Percentiles rank a stretch among this genome's conserved stretches.
These are phyloP conservation scores for Taiozyma onychis DNA, from an alignment of 1,139 yeast species.

Conservation along the genomic window DNA sequence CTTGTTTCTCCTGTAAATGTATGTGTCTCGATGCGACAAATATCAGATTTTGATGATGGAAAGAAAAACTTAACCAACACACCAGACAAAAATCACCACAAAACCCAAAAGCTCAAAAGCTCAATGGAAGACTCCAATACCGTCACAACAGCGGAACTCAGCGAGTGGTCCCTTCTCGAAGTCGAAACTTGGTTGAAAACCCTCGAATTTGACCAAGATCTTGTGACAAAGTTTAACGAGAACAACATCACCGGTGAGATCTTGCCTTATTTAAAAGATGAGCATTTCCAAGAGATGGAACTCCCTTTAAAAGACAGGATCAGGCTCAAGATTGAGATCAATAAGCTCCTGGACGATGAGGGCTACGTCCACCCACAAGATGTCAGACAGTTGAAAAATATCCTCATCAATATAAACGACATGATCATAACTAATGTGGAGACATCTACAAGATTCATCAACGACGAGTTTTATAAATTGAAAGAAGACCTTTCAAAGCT, in stretches of 20 bases:
- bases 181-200: slow-evolving; percentile 20
- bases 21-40: no score
- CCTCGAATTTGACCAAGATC: slow-evolving; percentile 11
- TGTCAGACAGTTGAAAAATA: slow-evolving; percentile 27
- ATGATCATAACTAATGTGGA: slow-evolving; percentile 34
- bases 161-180: slow-evolving; percentile 21
- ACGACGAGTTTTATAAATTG: slow-evolving; percentile 17
- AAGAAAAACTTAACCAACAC: not conserved
- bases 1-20: not conserved
- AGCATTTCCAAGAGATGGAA: slow-evolving; percentile 59
- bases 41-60: no score
- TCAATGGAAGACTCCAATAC: not conserved
- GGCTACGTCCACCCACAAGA: slow-evolving; percentile 26
- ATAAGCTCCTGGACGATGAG: slow-evolving; percentile 31
- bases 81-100: not conserved
- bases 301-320: slow-evolving; percentile 40
- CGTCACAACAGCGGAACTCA: not conserved
- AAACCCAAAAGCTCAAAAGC: no score
- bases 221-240: slow-evolving; percentile 33
- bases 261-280: slow-evolving; percentile 51
- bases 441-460: slow-evolving; percentile 25
- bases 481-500: slow-evolving; percentile 22
- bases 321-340: slow-evolving; percentile 42
- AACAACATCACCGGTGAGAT: slow-evolving; percentile 60
- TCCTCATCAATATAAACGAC: slow-evolving; percentile 25